These are phyloP conservation scores for Chaetomiaceae sp. DNA, from an alignment of 2,329 filamentous ascomycete genomes.

Conservation along the genomic window DNA sequence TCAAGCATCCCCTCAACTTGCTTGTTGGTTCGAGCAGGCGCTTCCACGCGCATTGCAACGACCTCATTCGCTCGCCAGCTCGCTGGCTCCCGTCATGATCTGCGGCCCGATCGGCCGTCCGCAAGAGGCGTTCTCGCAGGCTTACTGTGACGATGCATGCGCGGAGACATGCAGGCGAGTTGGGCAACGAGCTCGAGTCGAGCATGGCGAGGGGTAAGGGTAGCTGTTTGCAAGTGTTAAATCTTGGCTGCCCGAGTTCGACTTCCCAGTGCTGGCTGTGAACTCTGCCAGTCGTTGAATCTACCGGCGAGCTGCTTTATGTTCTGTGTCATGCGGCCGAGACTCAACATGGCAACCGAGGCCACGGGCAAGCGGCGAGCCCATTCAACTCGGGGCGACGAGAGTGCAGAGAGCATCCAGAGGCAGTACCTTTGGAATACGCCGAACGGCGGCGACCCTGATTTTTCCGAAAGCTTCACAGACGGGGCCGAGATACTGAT, in stretches of 20 bases:
- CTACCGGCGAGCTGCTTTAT: background rate
- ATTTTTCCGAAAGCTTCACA: constrained; percentile 14
- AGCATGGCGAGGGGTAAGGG: background rate
- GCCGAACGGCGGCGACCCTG: constrained; percentile 10
- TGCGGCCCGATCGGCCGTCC: constrained; percentile 9
- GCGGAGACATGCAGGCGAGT: background rate
- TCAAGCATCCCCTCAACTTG: background rate
- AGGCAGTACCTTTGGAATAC: constrained; percentile 16
- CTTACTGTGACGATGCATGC: background rate
- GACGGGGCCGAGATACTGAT: constrained; percentile 15
- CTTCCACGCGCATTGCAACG: background rate
- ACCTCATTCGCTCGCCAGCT: constrained; percentile 4
- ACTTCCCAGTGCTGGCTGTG: background rate
- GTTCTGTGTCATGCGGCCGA: background rate
- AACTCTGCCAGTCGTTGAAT: background rate
- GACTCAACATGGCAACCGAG: constrained; percentile 1
- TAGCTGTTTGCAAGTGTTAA: no score
- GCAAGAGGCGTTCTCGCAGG: background rate
- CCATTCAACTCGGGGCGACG: background rate
- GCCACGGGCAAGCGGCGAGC: background rate
- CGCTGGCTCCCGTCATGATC: background rate
- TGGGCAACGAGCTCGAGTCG: background rate
- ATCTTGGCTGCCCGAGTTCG: background rate
- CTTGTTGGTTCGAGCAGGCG: constrained; percentile 13
- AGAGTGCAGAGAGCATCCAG: background rate